These are phyloP conservation scores for Daldinia childiae DNA, from an alignment of 495 filamentous ascomycete genomes.

Conservation along the genomic window DNA sequence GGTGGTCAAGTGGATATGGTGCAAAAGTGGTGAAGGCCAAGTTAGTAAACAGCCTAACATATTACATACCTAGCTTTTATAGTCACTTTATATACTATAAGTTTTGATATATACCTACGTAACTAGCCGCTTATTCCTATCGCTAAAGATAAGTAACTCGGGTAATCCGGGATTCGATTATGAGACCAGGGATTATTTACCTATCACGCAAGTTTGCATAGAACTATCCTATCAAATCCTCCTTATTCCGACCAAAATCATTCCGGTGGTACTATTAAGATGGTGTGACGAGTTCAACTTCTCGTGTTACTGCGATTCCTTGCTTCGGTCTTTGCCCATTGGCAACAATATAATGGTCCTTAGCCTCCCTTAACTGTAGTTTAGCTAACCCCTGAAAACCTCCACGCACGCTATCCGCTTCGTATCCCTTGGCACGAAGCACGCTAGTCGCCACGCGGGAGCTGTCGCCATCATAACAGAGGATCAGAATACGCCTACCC, in stretches of 20 bases:
- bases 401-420: constrained; percentile 61
- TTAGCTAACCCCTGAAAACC: constrained; percentile 45
- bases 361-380: constrained; percentile 7
- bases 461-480: constrained; percentile 65
- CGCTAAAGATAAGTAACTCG: not conserved
- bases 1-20: not conserved
- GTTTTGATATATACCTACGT: not conserved
- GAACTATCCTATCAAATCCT: not conserved
- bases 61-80: not conserved
- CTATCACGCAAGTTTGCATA: not conserved
- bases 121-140: not conserved
- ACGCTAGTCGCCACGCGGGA: constrained; percentile 63
- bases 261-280: not conserved
- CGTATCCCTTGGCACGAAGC: constrained; percentile 59
- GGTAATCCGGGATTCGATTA: not conserved
- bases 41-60: not conserved
- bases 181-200: not conserved
- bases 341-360: not conserved
- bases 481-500: constrained; percentile 54
- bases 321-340: constrained; percentile 1
- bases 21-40: not conserved
- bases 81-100: not conserved
- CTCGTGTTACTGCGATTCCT: constrained; percentile 16
- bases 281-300: constrained; percentile 26
- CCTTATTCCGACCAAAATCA: not conserved